A percentile compares a stretch with the other conserved stretches of the same genome.
Conservation (phyloP, 441 rosid species). For the Mallotus japonicus region DNA sequence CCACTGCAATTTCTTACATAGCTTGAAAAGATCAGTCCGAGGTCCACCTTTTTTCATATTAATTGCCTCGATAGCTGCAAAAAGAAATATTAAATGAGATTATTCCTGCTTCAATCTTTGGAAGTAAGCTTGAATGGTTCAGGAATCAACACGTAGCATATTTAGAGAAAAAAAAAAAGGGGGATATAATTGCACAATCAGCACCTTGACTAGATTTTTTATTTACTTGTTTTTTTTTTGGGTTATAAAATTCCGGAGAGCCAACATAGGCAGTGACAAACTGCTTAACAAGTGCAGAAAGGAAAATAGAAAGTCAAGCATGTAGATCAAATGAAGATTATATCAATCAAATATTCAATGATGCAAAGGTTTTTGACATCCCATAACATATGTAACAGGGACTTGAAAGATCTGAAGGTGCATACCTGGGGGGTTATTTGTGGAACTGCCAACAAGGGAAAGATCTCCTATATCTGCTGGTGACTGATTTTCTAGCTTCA, state of each 20-base stretch:
- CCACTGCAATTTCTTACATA: constrained; percentile 75
- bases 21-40: constrained; percentile 53
- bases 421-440: constrained; percentile 34
- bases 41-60: constrained; percentile 82
- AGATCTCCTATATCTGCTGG: constrained; percentile 26
- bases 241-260: neutral
- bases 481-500: constrained; percentile 27
- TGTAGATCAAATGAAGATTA: neutral
- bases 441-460: constrained; percentile 17
- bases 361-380: neutral
- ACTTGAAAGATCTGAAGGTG: neutral
- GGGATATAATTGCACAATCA: neutral
- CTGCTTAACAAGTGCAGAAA: neutral
- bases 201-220: neutral
- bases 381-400: neutral
- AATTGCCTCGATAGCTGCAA: constrained; percentile 44
- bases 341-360: neutral
- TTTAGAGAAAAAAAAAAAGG: neutral
- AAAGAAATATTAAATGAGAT: constrained; percentile 3
- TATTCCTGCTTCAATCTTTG: neutral
- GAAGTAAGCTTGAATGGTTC: constrained; percentile 8
- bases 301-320: neutral
- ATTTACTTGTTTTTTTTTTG: neutral
- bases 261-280: neutral
- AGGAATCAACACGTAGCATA: neutral